These are phyloP conservation scores for Cymbidium sinense DNA, from an alignment of 106 monocot species.

Conservation along the genomic window DNA sequence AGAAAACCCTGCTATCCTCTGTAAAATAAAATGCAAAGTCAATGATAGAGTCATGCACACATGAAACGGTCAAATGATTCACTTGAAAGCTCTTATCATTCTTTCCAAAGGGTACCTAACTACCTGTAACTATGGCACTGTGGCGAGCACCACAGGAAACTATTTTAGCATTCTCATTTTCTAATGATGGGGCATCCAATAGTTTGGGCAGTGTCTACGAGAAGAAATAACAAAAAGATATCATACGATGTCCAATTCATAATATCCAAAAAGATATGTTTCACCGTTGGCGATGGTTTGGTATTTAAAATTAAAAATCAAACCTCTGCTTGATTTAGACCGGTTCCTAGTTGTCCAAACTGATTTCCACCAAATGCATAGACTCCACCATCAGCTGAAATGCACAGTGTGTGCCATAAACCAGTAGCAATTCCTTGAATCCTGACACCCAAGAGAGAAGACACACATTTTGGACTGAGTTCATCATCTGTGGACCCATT, in stretches of 20 bases:
- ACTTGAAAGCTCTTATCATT: not conserved
- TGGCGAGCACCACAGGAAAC: slow-evolving; percentile 88
- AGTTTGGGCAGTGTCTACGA: slow-evolving; percentile 77
- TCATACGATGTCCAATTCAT: not conserved
- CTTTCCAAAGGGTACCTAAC: not conserved
- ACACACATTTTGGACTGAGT: slow-evolving; percentile 80
- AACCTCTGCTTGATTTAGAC: slow-evolving; percentile 90
- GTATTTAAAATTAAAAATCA: not conserved
- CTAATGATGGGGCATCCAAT: slow-evolving; percentile 63
- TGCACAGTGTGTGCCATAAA: slow-evolving; percentile 92
- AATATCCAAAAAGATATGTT: not conserved
- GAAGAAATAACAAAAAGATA: not conserved
- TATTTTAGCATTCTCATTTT: slow-evolving; percentile 51
- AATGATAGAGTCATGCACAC: not conserved
- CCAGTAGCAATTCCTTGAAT: slow-evolving; percentile 74
- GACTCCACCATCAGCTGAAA: slow-evolving; percentile 71
- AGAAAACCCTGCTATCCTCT: slow-evolving; percentile 71
- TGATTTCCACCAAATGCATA: slow-evolving; percentile 98
- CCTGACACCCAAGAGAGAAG: slow-evolving; percentile 75
- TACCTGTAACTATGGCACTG: slow-evolving; percentile 75
- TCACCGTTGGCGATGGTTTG: not conserved
- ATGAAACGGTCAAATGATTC: not conserved
- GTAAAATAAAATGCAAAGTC: not conserved
- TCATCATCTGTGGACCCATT: slow-evolving; percentile 90
- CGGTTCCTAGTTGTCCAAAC: slow-evolving; percentile 94